Base-by-base conservation (phyloP, 345 rosid genomes). In the Durio zibethinus region DNA sequence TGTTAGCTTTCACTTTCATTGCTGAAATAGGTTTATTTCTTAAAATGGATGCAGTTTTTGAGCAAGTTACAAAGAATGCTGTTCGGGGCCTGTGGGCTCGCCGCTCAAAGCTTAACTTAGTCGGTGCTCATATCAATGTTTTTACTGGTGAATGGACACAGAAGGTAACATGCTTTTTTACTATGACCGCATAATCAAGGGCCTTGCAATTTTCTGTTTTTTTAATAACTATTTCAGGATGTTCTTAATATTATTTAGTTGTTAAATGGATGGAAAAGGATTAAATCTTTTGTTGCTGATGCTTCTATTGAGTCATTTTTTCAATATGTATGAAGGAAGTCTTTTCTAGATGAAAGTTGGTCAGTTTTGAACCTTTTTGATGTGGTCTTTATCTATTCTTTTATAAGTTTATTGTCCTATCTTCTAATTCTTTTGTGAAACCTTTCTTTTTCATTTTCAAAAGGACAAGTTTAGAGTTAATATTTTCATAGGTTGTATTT, bases 81-180 rank as follows among this genome's bases (percentile, higher is more conserved):
- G 98, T 96, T 62, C 87, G 85, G 78, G 99, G 97, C 77, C 81
- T 96, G 64, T 96, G 99, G 99, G 94, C 97, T 15, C 91, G 98
- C 62, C 97, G 98, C 79, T 96, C 98, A 82, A 93, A 79, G 80
- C 91, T 96, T 65, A 86, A 91, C 86, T 86, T 93, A 74, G 97
- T 96, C 79, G 99, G 99, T 80, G 99, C 99, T 79, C 99, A 96
- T 83, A 93, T 96, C 81, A 93, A 96, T 88, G 98, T 93, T 64
- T 96, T 96, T 84, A 93, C 99, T 62, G 99, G 99, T 82, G 99
- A 93, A 92, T 96, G 99, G 99, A 96, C 99, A 54, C 99, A 96
- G 64, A 96, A 96, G 98, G 99, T 96, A 88, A 74, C 73, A 74
- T 73, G 77, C 35, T 56, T 25, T 72, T 63, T 52, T 53, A 60